These are phyloP conservation scores for Triticum dicoccoides DNA, from an alignment of 176 grass and related monocot species.

Conservation along the genomic window DNA sequence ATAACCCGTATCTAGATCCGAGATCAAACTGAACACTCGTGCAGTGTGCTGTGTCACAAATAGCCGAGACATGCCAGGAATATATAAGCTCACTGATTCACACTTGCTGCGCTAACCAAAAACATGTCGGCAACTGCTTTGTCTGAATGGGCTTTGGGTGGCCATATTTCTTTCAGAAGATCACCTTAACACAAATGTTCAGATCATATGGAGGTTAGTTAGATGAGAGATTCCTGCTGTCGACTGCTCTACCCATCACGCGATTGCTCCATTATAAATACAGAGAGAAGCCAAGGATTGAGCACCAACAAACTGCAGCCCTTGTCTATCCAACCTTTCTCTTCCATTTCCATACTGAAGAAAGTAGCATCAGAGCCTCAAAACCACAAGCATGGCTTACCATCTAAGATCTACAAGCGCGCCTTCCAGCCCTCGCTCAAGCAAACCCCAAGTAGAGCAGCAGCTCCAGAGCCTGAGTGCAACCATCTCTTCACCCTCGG, in stretches of 20 bases:
- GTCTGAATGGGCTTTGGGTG: not conserved
- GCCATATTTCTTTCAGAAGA: constrained; percentile 18
- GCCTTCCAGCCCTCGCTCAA: constrained; percentile 42
- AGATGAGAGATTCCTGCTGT: constrained; percentile 34
- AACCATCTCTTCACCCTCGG: constrained; percentile 10
- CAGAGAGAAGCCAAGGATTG: not conserved
- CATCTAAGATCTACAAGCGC: constrained; percentile 47
- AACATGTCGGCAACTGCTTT: not conserved
- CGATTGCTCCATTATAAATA: constrained; percentile 18
- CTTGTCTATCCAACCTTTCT: not conserved
- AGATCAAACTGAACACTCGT: constrained; percentile 9
- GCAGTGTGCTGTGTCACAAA: constrained; percentile 20
- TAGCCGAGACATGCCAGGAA: constrained; percentile 32
- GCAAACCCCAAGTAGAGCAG: constrained; percentile 13
- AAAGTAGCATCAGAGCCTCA: constrained; percentile 9
- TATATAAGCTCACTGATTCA: not conserved
- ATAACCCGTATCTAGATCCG: not conserved
- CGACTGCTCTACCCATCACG: not conserved
- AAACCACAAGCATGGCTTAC: constrained; percentile 34
- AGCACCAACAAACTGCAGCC: constrained; percentile 28
- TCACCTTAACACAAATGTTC: not conserved
- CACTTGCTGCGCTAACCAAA: not conserved
- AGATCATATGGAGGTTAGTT: not conserved
- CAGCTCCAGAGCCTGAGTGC: constrained; percentile 30
- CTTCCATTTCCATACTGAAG: not conserved